Percentiles rank a stretch among this genome's conserved stretches.
Evolutionary conservation across 2,329 filamentous ascomycete species (phyloP).

Genomic region (Sclerotinia sclerotiorum): DNA sequence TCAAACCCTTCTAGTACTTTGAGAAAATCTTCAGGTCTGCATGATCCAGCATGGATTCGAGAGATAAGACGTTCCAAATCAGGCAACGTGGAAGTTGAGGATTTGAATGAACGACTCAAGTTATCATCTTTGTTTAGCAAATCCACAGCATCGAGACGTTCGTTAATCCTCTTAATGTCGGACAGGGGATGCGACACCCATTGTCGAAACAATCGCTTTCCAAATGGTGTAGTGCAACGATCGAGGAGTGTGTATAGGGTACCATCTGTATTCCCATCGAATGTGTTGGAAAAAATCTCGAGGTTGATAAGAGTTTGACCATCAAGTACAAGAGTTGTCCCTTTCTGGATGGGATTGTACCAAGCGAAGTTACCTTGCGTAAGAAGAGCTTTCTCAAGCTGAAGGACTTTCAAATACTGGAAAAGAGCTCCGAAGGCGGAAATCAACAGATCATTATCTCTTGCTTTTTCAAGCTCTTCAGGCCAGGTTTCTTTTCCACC

Average conservation of each 20-base stretch:
- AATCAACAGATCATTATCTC: slow-evolving; percentile 79
- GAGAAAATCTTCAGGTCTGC: slow-evolving; percentile 88
- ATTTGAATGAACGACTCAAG: slow-evolving; percentile 82
- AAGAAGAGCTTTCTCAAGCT: slow-evolving; percentile 83
- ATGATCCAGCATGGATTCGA: slow-evolving; percentile 87
- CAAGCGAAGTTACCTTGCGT: slow-evolving; percentile 87
- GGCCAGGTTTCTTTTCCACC: slow-evolving; percentile 69
- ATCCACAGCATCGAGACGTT: slow-evolving; percentile 90
- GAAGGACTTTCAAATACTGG: slow-evolving; percentile 81
- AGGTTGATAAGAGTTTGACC: slow-evolving; percentile 96
- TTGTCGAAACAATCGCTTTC: slow-evolving; percentile 91
- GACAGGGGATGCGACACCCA: slow-evolving; percentile 97
- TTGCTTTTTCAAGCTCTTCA: slow-evolving; percentile 65
- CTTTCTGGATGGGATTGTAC: slow-evolving; percentile 90
- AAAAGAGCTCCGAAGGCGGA: slow-evolving; percentile 87
- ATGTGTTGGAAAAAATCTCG: slow-evolving; percentile 93
- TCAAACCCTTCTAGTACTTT: slow-evolving; percentile 94
- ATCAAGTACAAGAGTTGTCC: slow-evolving; percentile 85
- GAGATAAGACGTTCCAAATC: slow-evolving; percentile 94
- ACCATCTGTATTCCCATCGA: slow-evolving; percentile 79
- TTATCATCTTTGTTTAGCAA: slow-evolving; percentile 80
- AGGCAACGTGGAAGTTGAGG: slow-evolving; percentile 85
- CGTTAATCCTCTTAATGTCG: slow-evolving; percentile 84
- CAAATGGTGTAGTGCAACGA: slow-evolving; percentile 92
- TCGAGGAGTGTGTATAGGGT: slow-evolving; percentile 91